Evolutionary conservation across 192 early-diverging fungal genomes (phyloP).

Genomic region (Allomyces macrogynus): DNA sequence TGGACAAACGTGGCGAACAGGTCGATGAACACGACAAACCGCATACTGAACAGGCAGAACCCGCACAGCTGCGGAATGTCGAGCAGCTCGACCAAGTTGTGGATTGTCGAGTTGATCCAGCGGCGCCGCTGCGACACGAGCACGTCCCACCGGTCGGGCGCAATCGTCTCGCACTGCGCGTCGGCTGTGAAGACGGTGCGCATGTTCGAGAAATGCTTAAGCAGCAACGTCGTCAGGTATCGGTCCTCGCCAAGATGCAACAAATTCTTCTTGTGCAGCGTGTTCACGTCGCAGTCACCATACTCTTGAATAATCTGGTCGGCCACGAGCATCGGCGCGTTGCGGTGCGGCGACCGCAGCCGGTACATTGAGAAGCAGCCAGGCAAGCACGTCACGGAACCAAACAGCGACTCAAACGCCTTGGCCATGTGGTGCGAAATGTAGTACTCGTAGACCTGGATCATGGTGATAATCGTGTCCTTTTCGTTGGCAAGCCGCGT

Average conservation of each 20-base stretch:
- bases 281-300: slow-evolving; percentile 76
- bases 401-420: slow-evolving; percentile 63
- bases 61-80: slow-evolving; percentile 81
- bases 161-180: slow-evolving; percentile 75
- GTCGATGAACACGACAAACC: slow-evolving; percentile 88
- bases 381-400: slow-evolving; percentile 60
- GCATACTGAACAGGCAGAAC: slow-evolving; percentile 93
- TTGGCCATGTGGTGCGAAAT: slow-evolving; percentile 84
- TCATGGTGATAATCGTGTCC: slow-evolving; percentile 83
- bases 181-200: slow-evolving; percentile 83
- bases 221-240: slow-evolving; percentile 87
- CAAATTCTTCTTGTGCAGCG: slow-evolving; percentile 93
- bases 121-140: slow-evolving; percentile 86
- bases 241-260: slow-evolving; percentile 90
- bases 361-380: slow-evolving; percentile 80
- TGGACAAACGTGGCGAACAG: slow-evolving; percentile 57
- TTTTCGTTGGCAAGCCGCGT: slow-evolving; percentile 80
- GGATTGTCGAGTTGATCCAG: slow-evolving; percentile 98
- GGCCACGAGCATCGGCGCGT: slow-evolving; percentile 58
- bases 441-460: slow-evolving; percentile 88
- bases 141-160: slow-evolving; percentile 73
- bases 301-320: slow-evolving; percentile 66
- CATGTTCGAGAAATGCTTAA: slow-evolving; percentile 90
- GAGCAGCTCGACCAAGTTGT: slow-evolving; percentile 81
- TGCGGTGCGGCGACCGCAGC: slow-evolving; percentile 40